Base-by-base conservation (phyloP, 1,139 yeast genomes). In the Taiozyma sp. region DNA sequence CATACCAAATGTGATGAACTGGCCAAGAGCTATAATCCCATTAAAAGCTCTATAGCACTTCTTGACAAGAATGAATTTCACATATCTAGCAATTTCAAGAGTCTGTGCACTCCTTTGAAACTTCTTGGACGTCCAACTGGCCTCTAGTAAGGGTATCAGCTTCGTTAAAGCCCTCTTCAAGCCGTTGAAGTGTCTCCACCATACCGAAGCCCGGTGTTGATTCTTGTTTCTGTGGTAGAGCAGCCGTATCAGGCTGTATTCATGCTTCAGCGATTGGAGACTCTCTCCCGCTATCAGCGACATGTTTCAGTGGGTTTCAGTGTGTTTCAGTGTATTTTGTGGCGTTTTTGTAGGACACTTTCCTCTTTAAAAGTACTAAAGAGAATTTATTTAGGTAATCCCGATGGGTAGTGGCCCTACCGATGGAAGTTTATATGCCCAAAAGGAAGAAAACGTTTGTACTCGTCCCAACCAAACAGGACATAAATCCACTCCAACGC, bases 181-280 rank as follows among this genome's bases (percentile, higher is more conserved):
- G n/a, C 84, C 75, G 53, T 81, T 75, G 47, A 89, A 70, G 53
- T 79, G 75, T 51, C 71, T 76, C 91, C 96, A 89, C 97, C 97
- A 89, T 24, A 63, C 64, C 42, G 87, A 78, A 16, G 75, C 77
- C n/a, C 83, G 71, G 60, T 88, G 96, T 65, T 89, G 97, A 63
- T 88, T 88, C 54, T 75, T 74, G 64, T 84, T 85, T 54, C 96
- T 70, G 58, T 85, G 88, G 62, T 85, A 81, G 4, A 88, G 58
- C 44, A 88, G 65, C 57, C 80, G 85, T 9, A 87, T 63, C 3
- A 87, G 62, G 35, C 77, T 75, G 48, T 70, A 78, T 65, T 89
- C 96, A 47, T 68, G 76, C 35, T 62, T 59, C 3, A 75, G 58
- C 10, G 48, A 44, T 7, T 44, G 21, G 3, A 57, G 21, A 11